A percentile compares a stretch with the other conserved stretches of the same genome.
phyloP scores from a whole-genome alignment of 2,329 filamentous ascomycete genomes.

The Fusarium staphyleae region DNA sequence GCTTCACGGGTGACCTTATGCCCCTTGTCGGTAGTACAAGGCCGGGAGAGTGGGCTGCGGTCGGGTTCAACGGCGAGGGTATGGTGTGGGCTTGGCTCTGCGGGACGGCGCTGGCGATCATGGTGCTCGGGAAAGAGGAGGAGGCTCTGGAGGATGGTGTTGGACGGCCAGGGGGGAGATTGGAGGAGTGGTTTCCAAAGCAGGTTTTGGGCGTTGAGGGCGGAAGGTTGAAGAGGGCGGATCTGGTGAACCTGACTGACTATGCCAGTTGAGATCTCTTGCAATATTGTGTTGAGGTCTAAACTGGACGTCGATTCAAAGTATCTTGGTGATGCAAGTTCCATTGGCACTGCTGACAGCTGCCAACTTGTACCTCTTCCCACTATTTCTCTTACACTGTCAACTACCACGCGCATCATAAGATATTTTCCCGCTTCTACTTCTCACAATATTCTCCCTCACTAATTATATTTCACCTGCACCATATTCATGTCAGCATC shows the following conservation, averaged over 20 bases:
- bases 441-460: background rate
- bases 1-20: constrained; percentile 55
- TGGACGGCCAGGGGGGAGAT: constrained; percentile 47
- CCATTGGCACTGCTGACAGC: constrained; percentile 17
- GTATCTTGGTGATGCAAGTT: too few species aligned
- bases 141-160: constrained; percentile 39
- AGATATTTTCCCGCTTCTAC: too few species aligned
- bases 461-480: background rate
- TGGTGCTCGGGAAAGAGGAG: constrained; percentile 52
- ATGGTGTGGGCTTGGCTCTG: constrained; percentile 63
- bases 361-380: constrained; percentile 12
- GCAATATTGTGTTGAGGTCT: background rate
- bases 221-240: constrained; percentile 47
- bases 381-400: too few species aligned
- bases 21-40: constrained; percentile 58
- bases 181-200: constrained; percentile 52
- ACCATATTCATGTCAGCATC: background rate
- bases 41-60: constrained; percentile 58
- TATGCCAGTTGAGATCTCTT: background rate
- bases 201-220: constrained; percentile 45
- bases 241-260: constrained; percentile 47
- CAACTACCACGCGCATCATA: background rate
- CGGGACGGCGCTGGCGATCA: constrained; percentile 55
- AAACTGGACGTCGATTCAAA: background rate
- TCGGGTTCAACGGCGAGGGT: constrained; percentile 59